Evolutionary conservation across 768 basidiomycete species (phyloP).

Genomic region (Mycena kentingensis): DNA sequence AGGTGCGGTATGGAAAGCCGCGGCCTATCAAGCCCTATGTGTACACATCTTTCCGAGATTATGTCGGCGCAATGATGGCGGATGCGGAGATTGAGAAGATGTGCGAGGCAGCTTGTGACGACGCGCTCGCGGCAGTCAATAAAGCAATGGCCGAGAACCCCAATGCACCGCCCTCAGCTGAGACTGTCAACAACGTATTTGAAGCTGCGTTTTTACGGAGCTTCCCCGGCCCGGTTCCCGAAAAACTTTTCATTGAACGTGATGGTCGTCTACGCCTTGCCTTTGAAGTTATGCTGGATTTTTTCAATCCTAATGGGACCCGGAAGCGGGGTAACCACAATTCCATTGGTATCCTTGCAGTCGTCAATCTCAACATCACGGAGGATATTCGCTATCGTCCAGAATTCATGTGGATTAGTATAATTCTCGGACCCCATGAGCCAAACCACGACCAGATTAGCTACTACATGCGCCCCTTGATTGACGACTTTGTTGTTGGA

Average conservation of each 20-base stretch:
- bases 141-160: not conserved
- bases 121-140: not conserved
- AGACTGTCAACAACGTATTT: not conserved
- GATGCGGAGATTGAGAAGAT: constrained; percentile 14
- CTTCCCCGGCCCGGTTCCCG: not conserved
- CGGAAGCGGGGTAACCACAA: constrained; percentile 13
- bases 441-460: not conserved
- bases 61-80: constrained; percentile 18
- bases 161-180: not conserved
- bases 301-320: constrained; percentile 30
- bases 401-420: constrained; percentile 31
- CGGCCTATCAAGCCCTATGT: constrained; percentile 18
- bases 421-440: constrained; percentile 23
- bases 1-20: not conserved
- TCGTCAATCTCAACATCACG: constrained; percentile 32
- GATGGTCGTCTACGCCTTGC: constrained; percentile 1
- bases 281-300: constrained; percentile 1
- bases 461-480: constrained; percentile 1
- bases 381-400: constrained; percentile 26
- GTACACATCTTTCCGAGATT: constrained; percentile 21
- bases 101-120: not conserved
- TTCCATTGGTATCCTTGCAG: constrained; percentile 30
- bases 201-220: not conserved
- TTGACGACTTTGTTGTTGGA: constrained; percentile 25
- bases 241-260: not conserved